A percentile compares a stretch with the other conserved stretches of the same genome.
Conservation (phyloP, 1,284 basidiomycete species). For the Exobasidium rhododendri region DNA sequence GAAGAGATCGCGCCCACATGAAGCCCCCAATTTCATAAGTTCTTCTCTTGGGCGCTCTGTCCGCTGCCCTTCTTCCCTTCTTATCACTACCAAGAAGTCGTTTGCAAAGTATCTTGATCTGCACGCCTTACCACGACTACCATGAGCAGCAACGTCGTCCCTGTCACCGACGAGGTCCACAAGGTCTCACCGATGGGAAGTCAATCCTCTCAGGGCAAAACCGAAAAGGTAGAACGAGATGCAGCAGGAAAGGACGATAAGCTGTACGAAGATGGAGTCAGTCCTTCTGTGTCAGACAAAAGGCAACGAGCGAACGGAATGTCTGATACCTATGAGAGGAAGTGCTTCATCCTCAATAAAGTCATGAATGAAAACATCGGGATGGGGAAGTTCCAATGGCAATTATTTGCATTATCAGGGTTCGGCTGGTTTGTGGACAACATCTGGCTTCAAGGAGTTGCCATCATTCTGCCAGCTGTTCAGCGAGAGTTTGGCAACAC, state of each 20-base stretch:
- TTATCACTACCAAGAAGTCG: too few relatives aligned
- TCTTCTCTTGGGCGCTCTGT: too few relatives aligned
- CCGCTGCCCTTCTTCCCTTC: too few relatives aligned
- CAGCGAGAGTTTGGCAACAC: slow-evolving; percentile 41
- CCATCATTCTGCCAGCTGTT: slow-evolving; percentile 44
- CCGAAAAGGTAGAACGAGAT: background rate
- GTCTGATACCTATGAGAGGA: slow-evolving; percentile 46
- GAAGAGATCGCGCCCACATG: too few relatives aligned
- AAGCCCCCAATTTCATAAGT: too few relatives aligned
- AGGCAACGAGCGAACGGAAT: slow-evolving; percentile 28
- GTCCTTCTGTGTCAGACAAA: background rate
- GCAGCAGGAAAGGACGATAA: background rate
- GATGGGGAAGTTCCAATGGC: slow-evolving; percentile 23
- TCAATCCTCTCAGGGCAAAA: background rate
- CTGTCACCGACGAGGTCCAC: background rate
- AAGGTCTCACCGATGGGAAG: background rate
- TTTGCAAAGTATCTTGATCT: too few relatives aligned
- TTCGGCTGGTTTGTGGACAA: slow-evolving; percentile 44
- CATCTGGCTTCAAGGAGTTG: slow-evolving; percentile 51
- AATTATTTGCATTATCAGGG: slow-evolving; percentile 22
- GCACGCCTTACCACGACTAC: too few relatives aligned
- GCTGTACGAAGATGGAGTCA: background rate
- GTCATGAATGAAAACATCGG: slow-evolving; percentile 52
- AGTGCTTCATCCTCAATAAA: slow-evolving; percentile 52
- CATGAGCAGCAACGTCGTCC: background rate